Evolutionary conservation across 2,329 filamentous ascomycete genomes (phyloP).

Genomic region (Raffaelea deltoideospora): DNA sequence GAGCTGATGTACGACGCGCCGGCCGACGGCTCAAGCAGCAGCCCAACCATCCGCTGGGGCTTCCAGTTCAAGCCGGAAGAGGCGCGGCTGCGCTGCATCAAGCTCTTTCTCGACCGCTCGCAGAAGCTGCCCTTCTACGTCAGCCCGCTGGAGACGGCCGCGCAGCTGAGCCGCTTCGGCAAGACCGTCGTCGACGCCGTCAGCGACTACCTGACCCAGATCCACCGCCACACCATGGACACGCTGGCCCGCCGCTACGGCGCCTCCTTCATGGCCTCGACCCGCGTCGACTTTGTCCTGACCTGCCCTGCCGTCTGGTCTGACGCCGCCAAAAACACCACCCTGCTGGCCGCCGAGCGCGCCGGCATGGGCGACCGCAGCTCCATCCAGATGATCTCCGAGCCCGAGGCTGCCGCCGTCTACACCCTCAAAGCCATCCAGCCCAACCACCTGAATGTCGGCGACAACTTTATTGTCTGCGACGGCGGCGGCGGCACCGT

Average conservation of each 20-base stretch:
- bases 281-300: constrained; percentile 63
- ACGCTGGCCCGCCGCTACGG: constrained; percentile 60
- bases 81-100: constrained; percentile 63
- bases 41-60: constrained; percentile 54
- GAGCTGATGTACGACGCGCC: constrained; percentile 51
- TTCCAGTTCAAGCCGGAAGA: constrained; percentile 72
- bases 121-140: constrained; percentile 73
- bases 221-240: constrained; percentile 66
- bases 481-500: constrained; percentile 51
- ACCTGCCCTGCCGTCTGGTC: constrained; percentile 77
- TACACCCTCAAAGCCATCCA: constrained; percentile 70
- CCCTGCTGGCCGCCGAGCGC: constrained; percentile 58
- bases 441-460: constrained; percentile 55
- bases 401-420: constrained; percentile 66
- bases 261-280: constrained; percentile 62
- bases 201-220: constrained; percentile 62
- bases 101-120: constrained; percentile 66
- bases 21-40: constrained; percentile 20
- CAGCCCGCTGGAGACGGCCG: constrained; percentile 60
- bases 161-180: constrained; percentile 57
- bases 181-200: constrained; percentile 70
- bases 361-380: constrained; percentile 61
- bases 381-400: constrained; percentile 64
- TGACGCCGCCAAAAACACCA: constrained; percentile 73
- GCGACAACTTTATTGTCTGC: constrained; percentile 49